These are phyloP conservation scores for Diplodia corticola DNA, from an alignment of 2,329 filamentous ascomycete genomes.

Conservation along the genomic window DNA sequence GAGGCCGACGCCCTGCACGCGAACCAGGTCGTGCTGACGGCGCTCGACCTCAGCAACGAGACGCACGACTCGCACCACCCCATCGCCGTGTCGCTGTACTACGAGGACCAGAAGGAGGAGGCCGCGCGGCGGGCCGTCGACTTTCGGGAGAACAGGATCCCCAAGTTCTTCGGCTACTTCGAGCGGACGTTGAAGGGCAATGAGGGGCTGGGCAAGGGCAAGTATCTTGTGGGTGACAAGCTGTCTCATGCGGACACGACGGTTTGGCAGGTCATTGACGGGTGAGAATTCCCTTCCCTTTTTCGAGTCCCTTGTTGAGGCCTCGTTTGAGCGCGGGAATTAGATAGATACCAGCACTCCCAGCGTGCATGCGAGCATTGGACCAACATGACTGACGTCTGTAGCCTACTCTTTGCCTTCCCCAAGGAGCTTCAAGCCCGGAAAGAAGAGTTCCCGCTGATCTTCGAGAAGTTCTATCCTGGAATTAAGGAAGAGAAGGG, in stretches of 20 bases:
- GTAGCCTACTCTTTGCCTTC: conserved; percentile 67
- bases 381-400: conserved; percentile 35
- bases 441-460: conserved; percentile 58
- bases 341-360: not conserved
- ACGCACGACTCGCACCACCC: conserved; percentile 77
- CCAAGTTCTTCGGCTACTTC: conserved; percentile 72
- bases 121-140: conserved; percentile 58
- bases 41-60: conserved; percentile 71
- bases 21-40: conserved; percentile 66
- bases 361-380: not conserved
- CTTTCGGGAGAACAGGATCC: conserved; percentile 63
- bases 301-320: not conserved
- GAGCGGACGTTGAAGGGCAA: conserved; percentile 64
- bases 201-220: conserved; percentile 55
- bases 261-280: conserved; percentile 65
- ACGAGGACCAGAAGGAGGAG: conserved; percentile 75
- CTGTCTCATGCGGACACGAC: conserved; percentile 74
- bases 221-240: conserved; percentile 65
- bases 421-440: conserved; percentile 63
- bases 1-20: conserved; percentile 57
- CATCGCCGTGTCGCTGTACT: conserved; percentile 59
- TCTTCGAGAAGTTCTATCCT: conserved; percentile 64
- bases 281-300: conserved; percentile 26
- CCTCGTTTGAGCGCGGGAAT: not conserved
- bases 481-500: conserved; percentile 63